A percentile compares a stretch with the other conserved stretches of the same genome.
These are phyloP conservation scores for Pichia sp. DNA, from an alignment of 1,139 yeast genomes.

Conservation along the genomic window DNA sequence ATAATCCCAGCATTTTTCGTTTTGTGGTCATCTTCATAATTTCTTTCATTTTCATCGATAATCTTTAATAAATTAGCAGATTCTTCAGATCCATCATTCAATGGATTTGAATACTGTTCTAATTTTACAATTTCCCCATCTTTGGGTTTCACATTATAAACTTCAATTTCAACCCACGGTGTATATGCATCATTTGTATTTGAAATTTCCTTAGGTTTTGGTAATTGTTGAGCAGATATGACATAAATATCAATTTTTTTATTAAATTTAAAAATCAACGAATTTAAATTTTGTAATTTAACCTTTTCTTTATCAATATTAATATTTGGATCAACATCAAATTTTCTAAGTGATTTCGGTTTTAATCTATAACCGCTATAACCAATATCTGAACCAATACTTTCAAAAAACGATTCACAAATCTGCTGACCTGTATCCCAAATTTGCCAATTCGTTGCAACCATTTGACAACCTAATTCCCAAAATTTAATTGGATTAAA, in stretches of 20 bases:
- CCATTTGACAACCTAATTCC: slow-evolving; percentile 87
- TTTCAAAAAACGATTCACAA: slow-evolving; percentile 76
- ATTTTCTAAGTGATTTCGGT: slow-evolving; percentile 35
- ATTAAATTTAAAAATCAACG: slow-evolving; percentile 13
- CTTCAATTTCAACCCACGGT: slow-evolving; percentile 55
- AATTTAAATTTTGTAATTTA: slow-evolving; percentile 12
- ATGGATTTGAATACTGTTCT: neutral
- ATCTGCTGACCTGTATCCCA: slow-evolving; percentile 84
- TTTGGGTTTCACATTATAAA: slow-evolving; percentile 36
- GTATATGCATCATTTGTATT: slow-evolving; percentile 39
- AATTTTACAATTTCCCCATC: slow-evolving; percentile 8
- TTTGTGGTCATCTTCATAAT: neutral
- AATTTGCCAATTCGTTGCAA: slow-evolving; percentile 96
- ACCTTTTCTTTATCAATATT: slow-evolving; percentile 18
- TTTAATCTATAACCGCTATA: slow-evolving; percentile 73
- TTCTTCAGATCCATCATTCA: neutral
- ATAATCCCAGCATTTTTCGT: neutral
- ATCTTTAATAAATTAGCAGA: neutral
- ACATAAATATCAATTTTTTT: slow-evolving; percentile 39
- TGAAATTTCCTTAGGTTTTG: slow-evolving; percentile 50
- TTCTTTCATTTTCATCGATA: neutral
- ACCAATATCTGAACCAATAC: slow-evolving; percentile 28
- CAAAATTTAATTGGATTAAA: slow-evolving; percentile 76
- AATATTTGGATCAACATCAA: slow-evolving; percentile 24
- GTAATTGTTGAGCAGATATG: slow-evolving; percentile 82